Base-by-base conservation (phyloP, 1,139 yeast species). In the Sugiyamaella novakii region DNA sequence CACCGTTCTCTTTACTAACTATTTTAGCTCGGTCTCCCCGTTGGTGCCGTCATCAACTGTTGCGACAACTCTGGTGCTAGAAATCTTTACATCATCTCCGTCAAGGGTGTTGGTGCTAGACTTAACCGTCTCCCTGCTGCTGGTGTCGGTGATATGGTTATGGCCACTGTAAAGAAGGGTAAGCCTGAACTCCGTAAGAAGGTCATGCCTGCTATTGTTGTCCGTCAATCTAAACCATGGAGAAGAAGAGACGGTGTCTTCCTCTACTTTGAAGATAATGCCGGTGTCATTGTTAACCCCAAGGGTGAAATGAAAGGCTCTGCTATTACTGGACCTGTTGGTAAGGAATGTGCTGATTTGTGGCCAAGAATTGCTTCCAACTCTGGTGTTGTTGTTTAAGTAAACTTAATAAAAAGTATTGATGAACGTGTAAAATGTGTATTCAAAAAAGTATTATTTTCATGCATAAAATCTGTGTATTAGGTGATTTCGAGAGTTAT, bases 301-400 rank as follows among this genome's bases (percentile, higher is more conserved):
- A 94, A 94, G 92, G 99, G 99, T 83, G 99, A 94, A 81, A 94
- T 94, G 98, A 94, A 94, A 84, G 99, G 99, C 79, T 94, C 98
- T 67, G 98, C 98, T 72, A 92, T 94, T 75, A 94, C 98, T 72
- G 99, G 99, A 78, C 98, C 99, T 71, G 99, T 94, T 73, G 98
- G 97, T 77, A 94, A 92, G 83, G 99, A 94, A 83, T 92, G 98
- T 82, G 98, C 99, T 75, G 99, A 94, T 75, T 87, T 94, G 78
- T 94, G 99, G 99, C 99, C 99, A 76, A 91, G 98, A 84, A 92
- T 94, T 80, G 98, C 99, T 74, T 89, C 98, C 68, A 89, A 89
- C 92, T 94, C 98, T 71, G 98, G 98, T 87, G 98, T 94, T 76
- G 98, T 94, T 78, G 99, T 89, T 75, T 92, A 91, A 79, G 68